Evolutionary conservation across 73 alveolate genomes (phyloP).

Genomic region (Paraurostyla sp.): DNA sequence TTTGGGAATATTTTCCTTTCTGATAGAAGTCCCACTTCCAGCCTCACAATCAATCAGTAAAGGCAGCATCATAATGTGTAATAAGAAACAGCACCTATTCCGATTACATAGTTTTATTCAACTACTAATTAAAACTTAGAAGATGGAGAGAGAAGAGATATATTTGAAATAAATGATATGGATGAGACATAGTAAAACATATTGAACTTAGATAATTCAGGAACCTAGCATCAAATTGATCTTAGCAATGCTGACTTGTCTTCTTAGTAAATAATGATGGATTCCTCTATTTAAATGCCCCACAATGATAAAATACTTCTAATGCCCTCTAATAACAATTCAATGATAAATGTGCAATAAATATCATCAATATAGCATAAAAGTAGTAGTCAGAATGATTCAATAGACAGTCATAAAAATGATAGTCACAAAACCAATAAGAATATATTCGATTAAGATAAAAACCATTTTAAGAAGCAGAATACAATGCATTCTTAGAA

Average conservation of each 20-base stretch:
- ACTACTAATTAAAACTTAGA: background rate
- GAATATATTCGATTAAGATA: too few relatives aligned
- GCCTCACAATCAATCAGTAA: background rate
- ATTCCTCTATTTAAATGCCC: background rate
- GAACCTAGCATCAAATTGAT: background rate
- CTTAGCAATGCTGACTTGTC: slow-evolving; percentile 19
- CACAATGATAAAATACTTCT: background rate
- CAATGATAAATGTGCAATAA: too few relatives aligned
- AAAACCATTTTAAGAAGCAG: too few relatives aligned
- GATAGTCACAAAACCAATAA: too few relatives aligned
- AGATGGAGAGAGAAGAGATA: background rate
- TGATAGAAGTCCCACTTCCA: background rate
- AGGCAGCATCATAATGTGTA: background rate
- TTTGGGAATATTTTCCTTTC: background rate
- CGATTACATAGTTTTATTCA: background rate
- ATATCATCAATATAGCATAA: too few relatives aligned
- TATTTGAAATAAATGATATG: background rate
- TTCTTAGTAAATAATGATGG: background rate
- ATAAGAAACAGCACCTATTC: slow-evolving; percentile 2
- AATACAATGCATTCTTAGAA: too few relatives aligned
- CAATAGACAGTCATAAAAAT: too few relatives aligned
- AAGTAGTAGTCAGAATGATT: too few relatives aligned
- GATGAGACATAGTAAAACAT: background rate
- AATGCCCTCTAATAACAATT: too few relatives aligned
- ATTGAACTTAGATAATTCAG: slow-evolving; percentile 6